Conservation (phyloP, 805 yeast genomes). For the Zygotorulaspora florentina region DNA sequence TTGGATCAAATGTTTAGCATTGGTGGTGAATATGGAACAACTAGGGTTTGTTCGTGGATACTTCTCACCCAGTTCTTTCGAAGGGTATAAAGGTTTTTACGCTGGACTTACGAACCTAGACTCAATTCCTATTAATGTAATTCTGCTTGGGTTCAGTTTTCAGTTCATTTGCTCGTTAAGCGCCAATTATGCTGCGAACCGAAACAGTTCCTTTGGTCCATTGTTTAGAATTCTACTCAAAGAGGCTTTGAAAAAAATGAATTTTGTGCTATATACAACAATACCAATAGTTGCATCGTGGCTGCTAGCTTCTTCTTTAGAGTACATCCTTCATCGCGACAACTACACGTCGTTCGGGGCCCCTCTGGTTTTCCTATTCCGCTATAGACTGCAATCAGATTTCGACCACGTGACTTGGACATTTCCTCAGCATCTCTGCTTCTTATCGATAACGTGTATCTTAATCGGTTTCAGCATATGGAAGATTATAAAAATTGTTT, state of each 20-base stretch:
- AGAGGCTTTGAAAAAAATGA: constrained; percentile 7
- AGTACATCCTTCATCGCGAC: constrained; percentile 14
- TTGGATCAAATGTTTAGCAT: constrained; percentile 1
- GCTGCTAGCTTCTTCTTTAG: constrained; percentile 14
- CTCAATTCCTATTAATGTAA: neutral
- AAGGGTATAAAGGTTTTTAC: constrained; percentile 2
- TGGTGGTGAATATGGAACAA: constrained; percentile 9
- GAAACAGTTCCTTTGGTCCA: constrained; percentile 10
- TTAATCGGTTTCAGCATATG: constrained; percentile 7
- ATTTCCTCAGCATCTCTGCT: constrained; percentile 18
- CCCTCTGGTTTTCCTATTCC: constrained; percentile 15
- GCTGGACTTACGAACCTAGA: neutral
- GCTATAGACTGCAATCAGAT: constrained; percentile 13
- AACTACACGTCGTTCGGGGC: constrained; percentile 18
- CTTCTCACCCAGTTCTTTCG: constrained; percentile 5
- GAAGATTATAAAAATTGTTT: constrained; percentile 3
- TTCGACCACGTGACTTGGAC: constrained; percentile 19
- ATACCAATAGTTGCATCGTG: constrained; percentile 17
- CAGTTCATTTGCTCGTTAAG: constrained; percentile 1
- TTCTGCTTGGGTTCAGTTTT: neutral
- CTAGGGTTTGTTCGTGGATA: constrained; percentile 10
- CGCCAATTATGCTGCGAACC: constrained; percentile 4
- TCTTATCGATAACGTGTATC: constrained; percentile 9
- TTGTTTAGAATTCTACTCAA: constrained; percentile 6
- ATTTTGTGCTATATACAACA: constrained; percentile 11